phyloP scores from a whole-genome alignment of 805 yeast genomes.

The Sporopachydermia quercuum region DNA sequence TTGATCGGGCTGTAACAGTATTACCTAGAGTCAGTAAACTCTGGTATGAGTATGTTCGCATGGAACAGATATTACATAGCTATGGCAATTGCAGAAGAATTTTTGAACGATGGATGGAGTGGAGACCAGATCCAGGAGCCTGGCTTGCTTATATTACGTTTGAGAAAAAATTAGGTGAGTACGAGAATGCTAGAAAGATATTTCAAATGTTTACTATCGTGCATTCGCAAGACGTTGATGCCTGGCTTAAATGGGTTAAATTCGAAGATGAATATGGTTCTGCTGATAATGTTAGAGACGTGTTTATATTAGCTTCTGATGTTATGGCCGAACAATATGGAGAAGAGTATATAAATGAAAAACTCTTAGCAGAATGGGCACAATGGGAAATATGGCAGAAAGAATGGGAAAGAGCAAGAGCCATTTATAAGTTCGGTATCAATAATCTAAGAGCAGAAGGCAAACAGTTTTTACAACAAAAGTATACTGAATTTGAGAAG shows the following conservation, averaged over 20 bases:
- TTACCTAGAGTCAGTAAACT: slow-evolving; percentile 73
- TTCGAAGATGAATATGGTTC: slow-evolving; percentile 44
- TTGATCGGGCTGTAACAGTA: slow-evolving; percentile 60
- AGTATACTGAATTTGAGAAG: slow-evolving; percentile 46
- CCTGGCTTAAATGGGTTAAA: slow-evolving; percentile 65
- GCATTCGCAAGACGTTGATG: slow-evolving; percentile 30
- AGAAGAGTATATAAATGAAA: slow-evolving; percentile 19
- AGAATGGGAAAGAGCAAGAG: slow-evolving; percentile 49
- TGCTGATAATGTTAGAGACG: slow-evolving; percentile 35
- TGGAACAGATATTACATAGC: slow-evolving; percentile 69
- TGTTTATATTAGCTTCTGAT: slow-evolving; percentile 56
- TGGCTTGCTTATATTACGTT: slow-evolving; percentile 67
- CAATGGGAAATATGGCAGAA: slow-evolving; percentile 49
- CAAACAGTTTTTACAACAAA: slow-evolving; percentile 21
- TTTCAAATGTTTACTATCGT: slow-evolving; percentile 40
- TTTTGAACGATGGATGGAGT: slow-evolving; percentile 66
- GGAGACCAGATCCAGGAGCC: slow-evolving; percentile 55
- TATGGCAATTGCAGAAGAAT: slow-evolving; percentile 44
- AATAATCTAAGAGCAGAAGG: slow-evolving; percentile 26
- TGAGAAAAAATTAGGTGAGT: slow-evolving; percentile 52
- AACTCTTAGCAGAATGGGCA: slow-evolving; percentile 41
- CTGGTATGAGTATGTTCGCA: slow-evolving; percentile 71
- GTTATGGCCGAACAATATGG: slow-evolving; percentile 19
- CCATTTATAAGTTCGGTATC: slow-evolving; percentile 38
- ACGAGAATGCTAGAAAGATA: slow-evolving; percentile 40